These are phyloP conservation scores for Micractinium sp. DNA, from an alignment of 139 green algal genomes.

Conservation along the genomic window DNA sequence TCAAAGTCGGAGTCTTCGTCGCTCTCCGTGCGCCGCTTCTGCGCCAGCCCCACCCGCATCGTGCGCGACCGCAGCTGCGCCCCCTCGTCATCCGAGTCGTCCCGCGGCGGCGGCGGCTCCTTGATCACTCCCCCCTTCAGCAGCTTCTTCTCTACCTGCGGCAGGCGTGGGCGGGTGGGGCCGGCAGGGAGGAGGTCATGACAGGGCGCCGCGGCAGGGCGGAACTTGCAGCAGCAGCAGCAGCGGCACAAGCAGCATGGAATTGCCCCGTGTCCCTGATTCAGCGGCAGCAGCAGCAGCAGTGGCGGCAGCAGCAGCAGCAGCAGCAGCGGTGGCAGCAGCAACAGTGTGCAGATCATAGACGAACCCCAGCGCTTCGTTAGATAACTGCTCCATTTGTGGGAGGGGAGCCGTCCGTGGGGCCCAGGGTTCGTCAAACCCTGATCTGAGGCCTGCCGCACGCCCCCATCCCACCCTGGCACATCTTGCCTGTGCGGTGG, in stretches of 20 bases:
- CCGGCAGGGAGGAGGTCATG: not conserved
- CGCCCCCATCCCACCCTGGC: no score
- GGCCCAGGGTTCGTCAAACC: no score
- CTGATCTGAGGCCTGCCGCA: no score
- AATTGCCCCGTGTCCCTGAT: not conserved
- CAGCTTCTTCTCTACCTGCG: slow-evolving; percentile 42
- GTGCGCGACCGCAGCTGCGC: not conserved
- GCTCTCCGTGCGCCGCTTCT: slow-evolving; percentile 31
- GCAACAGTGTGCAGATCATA: no score
- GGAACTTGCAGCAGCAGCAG: not conserved
- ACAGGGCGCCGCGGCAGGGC: not conserved
- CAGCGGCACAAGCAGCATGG: not conserved
- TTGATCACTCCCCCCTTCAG: slow-evolving; percentile 42
- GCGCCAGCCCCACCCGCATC: not conserved
- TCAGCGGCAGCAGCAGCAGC: no score
- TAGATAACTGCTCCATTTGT: no score
- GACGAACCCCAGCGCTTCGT: no score
- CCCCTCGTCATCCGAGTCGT: slow-evolving; percentile 48
- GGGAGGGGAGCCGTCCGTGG: no score
- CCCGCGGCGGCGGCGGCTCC: not conserved
- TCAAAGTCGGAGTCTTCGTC: slow-evolving; percentile 86
- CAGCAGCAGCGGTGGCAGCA: no score
- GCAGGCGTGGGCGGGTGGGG: not conserved
- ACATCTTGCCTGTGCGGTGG: no score
- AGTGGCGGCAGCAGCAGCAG: no score